Conservation (phyloP, 306 rosid genomes). For the Gleditsia sinensis region DNA sequence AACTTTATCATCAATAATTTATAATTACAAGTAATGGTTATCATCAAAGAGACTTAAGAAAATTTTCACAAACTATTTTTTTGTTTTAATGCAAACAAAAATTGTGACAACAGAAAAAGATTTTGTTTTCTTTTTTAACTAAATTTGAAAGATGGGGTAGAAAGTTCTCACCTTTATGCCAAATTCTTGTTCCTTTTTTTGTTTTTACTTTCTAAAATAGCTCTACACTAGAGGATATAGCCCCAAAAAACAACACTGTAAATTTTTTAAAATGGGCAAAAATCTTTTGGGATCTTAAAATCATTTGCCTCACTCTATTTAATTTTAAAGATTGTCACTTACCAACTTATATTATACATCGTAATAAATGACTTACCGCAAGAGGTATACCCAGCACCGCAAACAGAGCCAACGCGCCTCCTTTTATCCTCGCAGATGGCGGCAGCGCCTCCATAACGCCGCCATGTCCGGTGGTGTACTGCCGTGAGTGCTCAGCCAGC, state of each 20-base stretch:
- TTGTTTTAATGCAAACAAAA: too few relatives aligned
- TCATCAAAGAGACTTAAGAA: neutral
- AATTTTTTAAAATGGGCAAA: neutral
- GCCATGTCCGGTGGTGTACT: neutral
- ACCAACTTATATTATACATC: too few relatives aligned
- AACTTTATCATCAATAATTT: too few relatives aligned
- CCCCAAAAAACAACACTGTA: neutral
- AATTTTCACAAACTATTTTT: too few relatives aligned
- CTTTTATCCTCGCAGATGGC: slow-evolving; percentile 39
- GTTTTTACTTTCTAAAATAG: neutral
- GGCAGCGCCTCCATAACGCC: neutral
- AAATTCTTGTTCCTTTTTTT: neutral
- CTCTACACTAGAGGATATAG: neutral
- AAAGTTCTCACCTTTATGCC: neutral
- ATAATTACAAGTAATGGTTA: neutral
- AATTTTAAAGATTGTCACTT: too few relatives aligned
- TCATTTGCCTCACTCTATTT: too few relatives aligned
- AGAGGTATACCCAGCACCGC: slow-evolving; percentile 64
- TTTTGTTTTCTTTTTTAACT: too few relatives aligned
- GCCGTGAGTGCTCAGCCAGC: slow-evolving; percentile 42
- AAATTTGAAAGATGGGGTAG: too few relatives aligned
- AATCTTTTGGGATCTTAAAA: neutral
- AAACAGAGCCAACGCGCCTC: slow-evolving; percentile 57
- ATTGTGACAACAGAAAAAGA: too few relatives aligned
- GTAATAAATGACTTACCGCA: slow-evolving; percentile 52